A percentile compares a stretch with the other conserved stretches of the same genome.
Evolutionary conservation across 1,284 basidiomycete species (phyloP).

Genomic region (Microbotryum silenes-acaulis): DNA sequence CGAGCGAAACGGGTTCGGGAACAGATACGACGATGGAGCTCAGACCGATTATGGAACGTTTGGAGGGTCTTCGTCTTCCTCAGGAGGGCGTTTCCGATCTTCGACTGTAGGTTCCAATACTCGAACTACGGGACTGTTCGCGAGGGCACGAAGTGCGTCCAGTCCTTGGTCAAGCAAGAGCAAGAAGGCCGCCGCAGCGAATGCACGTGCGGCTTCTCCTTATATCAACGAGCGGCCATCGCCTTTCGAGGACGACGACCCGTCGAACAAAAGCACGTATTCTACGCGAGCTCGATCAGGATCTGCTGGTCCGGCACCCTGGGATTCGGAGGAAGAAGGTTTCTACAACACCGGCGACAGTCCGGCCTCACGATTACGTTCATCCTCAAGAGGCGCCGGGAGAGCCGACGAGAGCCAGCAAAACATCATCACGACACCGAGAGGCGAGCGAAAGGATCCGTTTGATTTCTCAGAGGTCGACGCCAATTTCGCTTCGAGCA

Average conservation of each 20-base stretch:
- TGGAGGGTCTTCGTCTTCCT: no score
- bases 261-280: not conserved
- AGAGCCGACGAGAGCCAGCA: no score
- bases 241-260: not conserved
- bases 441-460: not conserved
- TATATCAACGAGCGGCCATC: slow-evolving; percentile 4
- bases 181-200: no score
- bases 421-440: not conserved
- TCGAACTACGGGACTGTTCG: not conserved
- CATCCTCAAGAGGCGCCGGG: no score
- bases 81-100: not conserved
- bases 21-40: not conserved
- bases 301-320: slow-evolving; percentile 5
- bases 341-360: slow-evolving; percentile 2
- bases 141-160: not conserved
- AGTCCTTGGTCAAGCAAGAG: no score
- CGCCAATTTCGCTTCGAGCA: slow-evolving; percentile 14
- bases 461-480: slow-evolving; percentile 25
- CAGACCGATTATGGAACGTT: not conserved
- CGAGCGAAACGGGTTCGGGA: not conserved
- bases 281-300: slow-evolving; percentile 6
- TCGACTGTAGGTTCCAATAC: not conserved
- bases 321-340: slow-evolving; percentile 27
- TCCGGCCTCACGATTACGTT: no score
- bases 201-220: not conserved